A percentile compares a stretch with the other conserved stretches of the same genome.
Evolutionary conservation across 257 asterid genomes (phyloP).

Genomic region (Primulina tabacum): DNA sequence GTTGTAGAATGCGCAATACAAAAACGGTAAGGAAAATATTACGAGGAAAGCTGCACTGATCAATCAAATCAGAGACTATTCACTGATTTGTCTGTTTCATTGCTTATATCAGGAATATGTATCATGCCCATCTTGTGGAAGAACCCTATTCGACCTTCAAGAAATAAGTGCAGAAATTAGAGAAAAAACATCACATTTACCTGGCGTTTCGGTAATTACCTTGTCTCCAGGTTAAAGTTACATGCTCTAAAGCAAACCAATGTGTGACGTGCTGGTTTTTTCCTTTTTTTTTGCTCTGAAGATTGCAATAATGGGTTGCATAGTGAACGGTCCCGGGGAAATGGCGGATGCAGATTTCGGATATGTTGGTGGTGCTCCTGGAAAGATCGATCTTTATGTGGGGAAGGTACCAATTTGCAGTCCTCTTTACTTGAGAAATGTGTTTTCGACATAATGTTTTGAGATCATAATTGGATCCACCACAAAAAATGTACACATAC

Average conservation of each 20-base stretch:
- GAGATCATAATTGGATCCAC: background rate
- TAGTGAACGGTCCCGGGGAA: constrained; percentile 98
- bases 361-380: constrained; percentile 24
- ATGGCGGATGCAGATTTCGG: constrained; percentile 99
- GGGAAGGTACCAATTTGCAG: constrained; percentile 63
- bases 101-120: constrained; percentile 69
- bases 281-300: constrained; percentile 25
- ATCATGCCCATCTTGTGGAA: constrained; percentile 99
- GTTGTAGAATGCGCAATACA: constrained; percentile 98
- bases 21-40: constrained; percentile 63
- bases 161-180: constrained; percentile 92
- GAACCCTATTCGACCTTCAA: constrained; percentile 96
- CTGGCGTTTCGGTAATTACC: constrained; percentile 89
- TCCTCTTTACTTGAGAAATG: background rate
- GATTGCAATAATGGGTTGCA: constrained; percentile 99
- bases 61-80: constrained; percentile 8
- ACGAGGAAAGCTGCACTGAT: background rate
- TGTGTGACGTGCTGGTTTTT: background rate
- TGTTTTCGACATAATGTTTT: background rate
- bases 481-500: background rate
- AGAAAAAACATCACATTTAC: constrained; percentile 92
- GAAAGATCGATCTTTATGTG: constrained; percentile 95
- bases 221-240: background rate
- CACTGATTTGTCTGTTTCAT: background rate
- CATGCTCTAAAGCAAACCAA: constrained; percentile 3